Evolutionary conservation across 805 yeast species (phyloP).

Genomic region (Kluyveromyces siamensis): DNA sequence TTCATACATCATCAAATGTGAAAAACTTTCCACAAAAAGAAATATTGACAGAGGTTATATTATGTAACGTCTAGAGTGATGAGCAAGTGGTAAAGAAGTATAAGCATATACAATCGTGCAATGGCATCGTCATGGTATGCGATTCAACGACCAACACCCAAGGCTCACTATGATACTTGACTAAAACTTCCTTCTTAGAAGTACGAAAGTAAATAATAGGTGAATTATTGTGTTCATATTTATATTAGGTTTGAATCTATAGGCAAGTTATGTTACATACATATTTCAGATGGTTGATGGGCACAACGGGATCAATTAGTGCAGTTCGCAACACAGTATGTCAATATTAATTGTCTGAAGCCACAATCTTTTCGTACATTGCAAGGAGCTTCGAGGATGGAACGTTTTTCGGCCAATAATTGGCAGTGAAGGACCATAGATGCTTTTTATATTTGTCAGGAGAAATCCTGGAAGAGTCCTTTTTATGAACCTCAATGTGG

Average conservation of each 20-base stretch:
- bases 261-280: background rate
- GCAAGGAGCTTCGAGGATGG: constrained; percentile 60
- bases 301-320: background rate
- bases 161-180: too few species aligned
- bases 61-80: background rate
- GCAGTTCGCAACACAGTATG: background rate
- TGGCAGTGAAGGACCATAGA: constrained; percentile 75
- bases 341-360: background rate
- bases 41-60: background rate
- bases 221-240: too few species aligned
- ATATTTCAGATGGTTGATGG: background rate
- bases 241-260: background rate
- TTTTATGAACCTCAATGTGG: constrained; percentile 42
- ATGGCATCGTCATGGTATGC: too few species aligned
- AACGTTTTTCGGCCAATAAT: constrained; percentile 85
- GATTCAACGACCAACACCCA: too few species aligned
- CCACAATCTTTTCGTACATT: constrained; percentile 58
- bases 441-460: constrained; percentile 45
- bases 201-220: too few species aligned
- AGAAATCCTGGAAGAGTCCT: constrained; percentile 20
- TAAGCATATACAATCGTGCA: too few species aligned
- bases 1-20: background rate
- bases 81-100: background rate
- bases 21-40: background rate
- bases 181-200: too few species aligned